phyloP scores from a whole-genome alignment of 2,329 filamentous ascomycete genomes.

The Colletotrichum trifolii region DNA sequence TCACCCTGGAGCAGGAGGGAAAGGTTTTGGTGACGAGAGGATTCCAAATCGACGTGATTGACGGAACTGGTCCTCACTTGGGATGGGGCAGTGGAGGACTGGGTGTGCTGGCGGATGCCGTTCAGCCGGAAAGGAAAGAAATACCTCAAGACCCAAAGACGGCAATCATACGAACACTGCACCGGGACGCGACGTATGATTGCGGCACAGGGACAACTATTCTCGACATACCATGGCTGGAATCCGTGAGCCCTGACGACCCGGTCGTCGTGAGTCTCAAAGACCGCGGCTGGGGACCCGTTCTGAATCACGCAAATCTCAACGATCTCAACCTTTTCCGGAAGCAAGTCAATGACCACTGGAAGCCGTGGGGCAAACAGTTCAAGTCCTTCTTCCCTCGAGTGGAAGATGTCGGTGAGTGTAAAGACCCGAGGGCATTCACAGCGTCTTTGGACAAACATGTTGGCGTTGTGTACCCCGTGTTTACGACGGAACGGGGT shows the following conservation, averaged over 20 bases:
- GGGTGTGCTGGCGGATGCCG: background rate
- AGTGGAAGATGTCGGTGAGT: conserved; percentile 2
- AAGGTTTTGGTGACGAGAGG: background rate
- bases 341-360: conserved; percentile 11
- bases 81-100: conserved; percentile 22
- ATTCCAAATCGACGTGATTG: conserved; percentile 17
- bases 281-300: conserved; percentile 17
- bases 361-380: conserved; percentile 9
- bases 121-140: background rate
- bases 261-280: conserved; percentile 8
- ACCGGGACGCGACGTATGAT: conserved; percentile 14
- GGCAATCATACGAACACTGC: conserved; percentile 9
- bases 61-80: conserved; percentile 18
- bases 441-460: conserved; percentile 26
- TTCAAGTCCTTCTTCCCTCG: conserved; percentile 12
- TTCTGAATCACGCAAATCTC: conserved; percentile 27
- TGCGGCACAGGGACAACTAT: conserved; percentile 9
- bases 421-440: conserved; percentile 5
- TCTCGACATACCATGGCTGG: conserved; percentile 28
- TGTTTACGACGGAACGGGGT: conserved; percentile 16
- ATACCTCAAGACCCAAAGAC: conserved; percentile 10
- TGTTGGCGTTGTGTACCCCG: conserved; percentile 22
- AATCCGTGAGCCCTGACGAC: conserved; percentile 4
- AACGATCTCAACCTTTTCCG: conserved; percentile 20
- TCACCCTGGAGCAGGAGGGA: background rate